Base-by-base conservation (phyloP, 225 moss, liverwort and hornwort genomes). In the Anthoceros angustus region DNA sequence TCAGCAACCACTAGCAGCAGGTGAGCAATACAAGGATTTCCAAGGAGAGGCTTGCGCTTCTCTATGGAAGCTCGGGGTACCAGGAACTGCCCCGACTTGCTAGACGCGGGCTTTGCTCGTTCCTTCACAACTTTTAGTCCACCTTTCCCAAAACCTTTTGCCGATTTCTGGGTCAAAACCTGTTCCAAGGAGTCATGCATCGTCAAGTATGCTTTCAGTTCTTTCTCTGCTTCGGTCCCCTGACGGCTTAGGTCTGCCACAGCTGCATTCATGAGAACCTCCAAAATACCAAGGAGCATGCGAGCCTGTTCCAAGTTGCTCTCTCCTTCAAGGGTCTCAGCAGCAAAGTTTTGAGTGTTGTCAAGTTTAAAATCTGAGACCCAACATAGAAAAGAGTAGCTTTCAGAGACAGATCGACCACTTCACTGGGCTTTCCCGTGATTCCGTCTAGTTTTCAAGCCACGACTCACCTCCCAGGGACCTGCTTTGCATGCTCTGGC, bases 281-380 rank as follows among this genome's bases (percentile, higher is more conserved):
- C 88, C 73, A 92, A 70, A 64, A 88, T 81, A 65, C 92, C 88
- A 73, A 88, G 75, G 70, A 92, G 75, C 55, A 92, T 77, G 74
- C 86, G 81, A 40, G 86, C 92, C 71, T 80, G 81, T 75, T 92
- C 86, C 75, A 88, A 46, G 71, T 81, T 80, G 62, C 77, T 79
- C 70, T 86, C 84, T 62, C 88, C 92, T 67, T 86, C 88, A 43
- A 73, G 71, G 42, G 80, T 86, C 67, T 92, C 86, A 24, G 78
- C 74, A 64, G 79, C 79, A 50, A 86, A 86, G 42, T 71, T 72
- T 43, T 86, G 81, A 61, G 82, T 79, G 71, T 78, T 88, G 73
- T 86, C 88, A 62, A 79, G 83, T 62, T 81, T 86, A 71, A 91
- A 86, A 72, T 90, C 89, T 89, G 80, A 71, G 70, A 16, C 75